Evolutionary conservation across 768 basidiomycete genomes (phyloP).

Genomic region (Gyrodon lividus): DNA sequence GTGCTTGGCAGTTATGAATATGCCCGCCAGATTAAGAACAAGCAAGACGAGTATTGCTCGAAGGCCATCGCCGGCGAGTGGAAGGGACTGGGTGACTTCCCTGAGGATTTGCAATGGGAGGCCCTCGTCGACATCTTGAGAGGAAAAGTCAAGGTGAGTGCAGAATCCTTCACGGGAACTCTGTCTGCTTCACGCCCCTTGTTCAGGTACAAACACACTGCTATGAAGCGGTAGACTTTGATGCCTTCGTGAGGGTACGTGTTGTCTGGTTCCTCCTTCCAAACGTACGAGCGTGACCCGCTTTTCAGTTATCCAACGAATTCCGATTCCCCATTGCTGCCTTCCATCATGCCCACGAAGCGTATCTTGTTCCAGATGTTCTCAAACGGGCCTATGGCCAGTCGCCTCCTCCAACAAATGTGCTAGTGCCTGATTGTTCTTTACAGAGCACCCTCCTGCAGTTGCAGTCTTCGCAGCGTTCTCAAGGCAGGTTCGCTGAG

Average conservation of each 20-base stretch:
- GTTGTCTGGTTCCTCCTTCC: neutral
- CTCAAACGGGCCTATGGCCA: constrained; percentile 68
- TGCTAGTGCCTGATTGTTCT: neutral
- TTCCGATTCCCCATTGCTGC: constrained; percentile 76
- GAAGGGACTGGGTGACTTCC: constrained; percentile 53
- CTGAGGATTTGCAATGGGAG: constrained; percentile 70
- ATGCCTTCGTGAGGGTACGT: constrained; percentile 60
- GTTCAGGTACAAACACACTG: constrained; percentile 47
- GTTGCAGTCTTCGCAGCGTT: constrained; percentile 72
- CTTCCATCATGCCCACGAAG: constrained; percentile 78
- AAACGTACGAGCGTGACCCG: neutral
- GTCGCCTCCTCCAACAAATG: neutral
- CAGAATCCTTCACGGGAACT: neutral
- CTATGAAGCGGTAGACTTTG: constrained; percentile 70
- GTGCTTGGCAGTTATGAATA: constrained; percentile 47
- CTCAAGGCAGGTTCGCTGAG: constrained; percentile 29
- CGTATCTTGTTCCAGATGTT: constrained; percentile 76
- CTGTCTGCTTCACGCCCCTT: neutral
- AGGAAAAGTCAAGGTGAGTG: constrained; percentile 67
- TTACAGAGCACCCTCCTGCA: constrained; percentile 52
- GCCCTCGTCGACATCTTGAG: constrained; percentile 67
- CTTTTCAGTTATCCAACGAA: constrained; percentile 65
- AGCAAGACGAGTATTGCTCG: constrained; percentile 66
- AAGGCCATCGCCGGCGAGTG: constrained; percentile 47
- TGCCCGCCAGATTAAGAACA: constrained; percentile 61